Evolutionary conservation across 1,139 yeast species (phyloP).

Genomic region (Saccharomyces hybrid): DNA sequence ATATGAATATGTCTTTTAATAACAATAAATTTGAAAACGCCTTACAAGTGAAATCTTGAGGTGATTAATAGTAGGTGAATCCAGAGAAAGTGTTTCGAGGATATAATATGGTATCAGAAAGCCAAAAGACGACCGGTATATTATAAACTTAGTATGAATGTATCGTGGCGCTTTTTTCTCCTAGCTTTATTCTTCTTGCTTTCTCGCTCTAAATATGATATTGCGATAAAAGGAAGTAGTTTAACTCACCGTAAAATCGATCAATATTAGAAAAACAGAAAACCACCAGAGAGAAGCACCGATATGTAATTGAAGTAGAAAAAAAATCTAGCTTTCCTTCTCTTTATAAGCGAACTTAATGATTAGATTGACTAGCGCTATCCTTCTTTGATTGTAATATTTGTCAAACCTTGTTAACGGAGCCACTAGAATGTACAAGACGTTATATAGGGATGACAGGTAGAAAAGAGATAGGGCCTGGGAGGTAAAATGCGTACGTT

Average conservation of each 20-base stretch:
- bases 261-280: neutral
- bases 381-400: neutral
- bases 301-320: neutral
- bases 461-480: neutral
- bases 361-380: neutral
- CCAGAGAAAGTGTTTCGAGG: neutral
- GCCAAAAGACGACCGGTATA: neutral
- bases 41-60: neutral
- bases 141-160: neutral
- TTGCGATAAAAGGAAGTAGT: neutral
- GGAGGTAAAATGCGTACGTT: neutral
- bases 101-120: neutral
- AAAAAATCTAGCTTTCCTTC: neutral
- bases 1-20: conserved; percentile 2
- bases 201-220: neutral
- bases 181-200: neutral
- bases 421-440: neutral
- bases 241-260: neutral
- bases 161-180: neutral
- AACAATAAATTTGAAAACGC: neutral
- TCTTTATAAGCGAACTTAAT: neutral
- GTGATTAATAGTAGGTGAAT: neutral
- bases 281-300: neutral
- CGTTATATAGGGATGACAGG: neutral
- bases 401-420: neutral